Conservation (phyloP, 768 basidiomycete genomes). For the Trametes coccinea region DNA sequence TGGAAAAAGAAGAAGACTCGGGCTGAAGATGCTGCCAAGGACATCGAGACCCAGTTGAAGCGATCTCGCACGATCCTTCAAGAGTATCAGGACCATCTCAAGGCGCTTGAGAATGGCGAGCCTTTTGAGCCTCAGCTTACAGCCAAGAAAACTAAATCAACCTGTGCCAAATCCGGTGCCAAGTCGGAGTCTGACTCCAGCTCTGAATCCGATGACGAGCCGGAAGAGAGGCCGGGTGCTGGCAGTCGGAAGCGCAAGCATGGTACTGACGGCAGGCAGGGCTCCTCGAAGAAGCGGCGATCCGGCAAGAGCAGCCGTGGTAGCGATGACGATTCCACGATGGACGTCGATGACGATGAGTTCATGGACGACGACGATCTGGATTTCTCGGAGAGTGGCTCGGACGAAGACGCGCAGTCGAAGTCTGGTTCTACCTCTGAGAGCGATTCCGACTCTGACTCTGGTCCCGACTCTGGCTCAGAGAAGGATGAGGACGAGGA, state of each 20-base stretch:
- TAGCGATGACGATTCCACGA: slow-evolving; percentile 12
- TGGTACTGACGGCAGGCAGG: slow-evolving; percentile 38
- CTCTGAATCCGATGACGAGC: slow-evolving; percentile 24
- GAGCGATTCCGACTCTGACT: not conserved
- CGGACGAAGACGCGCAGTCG: slow-evolving; percentile 17
- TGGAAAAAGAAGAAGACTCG: slow-evolving; percentile 44
- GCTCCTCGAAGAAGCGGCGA: slow-evolving; percentile 47
- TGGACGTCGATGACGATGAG: slow-evolving; percentile 34
- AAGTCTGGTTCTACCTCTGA: slow-evolving; percentile 19
- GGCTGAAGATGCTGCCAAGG: slow-evolving; percentile 44
- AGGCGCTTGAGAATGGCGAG: slow-evolving; percentile 47
- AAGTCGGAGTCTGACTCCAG: not conserved
- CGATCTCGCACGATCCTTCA: slow-evolving; percentile 36
- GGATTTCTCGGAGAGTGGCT: slow-evolving; percentile 27
- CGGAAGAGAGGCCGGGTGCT: slow-evolving; percentile 18
- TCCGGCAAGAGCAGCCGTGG: slow-evolving; percentile 23
- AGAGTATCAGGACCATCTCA: slow-evolving; percentile 48
- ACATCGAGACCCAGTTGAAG: slow-evolving; percentile 42
- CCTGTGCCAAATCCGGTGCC: no score
- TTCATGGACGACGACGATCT: slow-evolving; percentile 32
- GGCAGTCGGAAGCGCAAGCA: slow-evolving; percentile 54
- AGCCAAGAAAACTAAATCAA: slow-evolving; percentile 25
- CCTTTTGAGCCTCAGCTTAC: slow-evolving; percentile 46
- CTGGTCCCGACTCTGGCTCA: slow-evolving; percentile 6
- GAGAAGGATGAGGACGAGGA: slow-evolving; percentile 27